Base-by-base conservation (phyloP, 2,329 filamentous ascomycete genomes). In the Talaromyces atroroseus region DNA sequence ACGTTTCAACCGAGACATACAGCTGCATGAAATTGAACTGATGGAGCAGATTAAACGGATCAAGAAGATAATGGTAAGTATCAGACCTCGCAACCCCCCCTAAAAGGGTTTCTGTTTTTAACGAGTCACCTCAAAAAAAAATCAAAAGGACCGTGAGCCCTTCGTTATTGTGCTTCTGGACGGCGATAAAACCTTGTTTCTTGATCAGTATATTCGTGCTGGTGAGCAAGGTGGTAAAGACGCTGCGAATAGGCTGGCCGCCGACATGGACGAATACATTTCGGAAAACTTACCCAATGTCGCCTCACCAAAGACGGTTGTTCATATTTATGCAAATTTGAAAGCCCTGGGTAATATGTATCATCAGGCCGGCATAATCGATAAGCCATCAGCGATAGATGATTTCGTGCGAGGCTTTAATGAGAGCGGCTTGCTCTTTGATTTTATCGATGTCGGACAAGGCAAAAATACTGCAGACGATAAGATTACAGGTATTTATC, bases 341-440 rank as follows among this genome's bases (percentile, higher is more conserved):
- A 76, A 75, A 60, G 76, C 75, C 24, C 68, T 83, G 45, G 73
- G 72, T 34, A 76, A 82, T 36, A 70, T 72, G 12, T 79, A 80
- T 57, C 68, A 72, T 46, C 72, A 71, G 52, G 71, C 70, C 51
- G 78, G 79, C 18, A 67, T 78, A 40, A 71, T 78, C 34, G 67
- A 75, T 18, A 71, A 76, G 11, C 61, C 70, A 10, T 63, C 67
- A 5, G 60, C 71, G 7, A 66, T 83, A 53, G 75, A 80, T 47
- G 76, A 80, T 44, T 84, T 84, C 64, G 74, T 77, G 26, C 76
- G 75, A 36, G 81, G 80, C n/a, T 81, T 83, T 65, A 82, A 81
- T 59, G 73, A 72, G 52, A 75, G 73, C 45, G 75, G 76, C 60
- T 68, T 74, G 60, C 73, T 74, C 59, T 82, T 82, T 63, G 73